Percentiles rank a stretch among this genome's conserved stretches.
phyloP scores from a whole-genome alignment of 805 yeast genomes.

The Ogataea philodendri region DNA sequence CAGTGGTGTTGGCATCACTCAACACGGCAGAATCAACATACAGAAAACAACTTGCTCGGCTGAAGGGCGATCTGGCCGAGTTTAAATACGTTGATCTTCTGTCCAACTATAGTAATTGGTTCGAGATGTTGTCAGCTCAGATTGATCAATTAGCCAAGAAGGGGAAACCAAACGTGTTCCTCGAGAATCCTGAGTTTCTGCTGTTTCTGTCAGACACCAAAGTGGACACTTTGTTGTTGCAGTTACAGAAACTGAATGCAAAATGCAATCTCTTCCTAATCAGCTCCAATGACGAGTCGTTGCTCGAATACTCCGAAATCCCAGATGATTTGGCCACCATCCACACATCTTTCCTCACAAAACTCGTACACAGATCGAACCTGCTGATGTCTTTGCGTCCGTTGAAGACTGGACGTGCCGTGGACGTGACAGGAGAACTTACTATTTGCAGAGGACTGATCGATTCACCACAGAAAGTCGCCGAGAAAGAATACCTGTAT shows the following conservation, averaged over 20 bases:
- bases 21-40: conserved; percentile 23
- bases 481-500: conserved; percentile 65
- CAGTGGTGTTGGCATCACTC: conserved; percentile 39
- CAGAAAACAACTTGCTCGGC: conserved; percentile 35
- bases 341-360: conserved; percentile 46
- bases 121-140: conserved; percentile 18
- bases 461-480: conserved; percentile 28
- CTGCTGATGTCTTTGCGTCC: conserved; percentile 61
- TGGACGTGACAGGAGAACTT: conserved; percentile 74
- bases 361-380: conserved; percentile 49
- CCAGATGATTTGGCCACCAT: conserved; percentile 30
- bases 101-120: conserved; percentile 33
- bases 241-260: conserved; percentile 20
- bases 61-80: conserved; percentile 37
- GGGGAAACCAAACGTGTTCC: conserved; percentile 24
- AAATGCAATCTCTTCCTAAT: conserved; percentile 27
- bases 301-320: conserved; percentile 22
- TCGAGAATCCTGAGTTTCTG: conserved; percentile 32
- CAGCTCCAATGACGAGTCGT: conserved; percentile 20
- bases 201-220: conserved; percentile 19
- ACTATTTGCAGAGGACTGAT: conserved; percentile 57
- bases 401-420: conserved; percentile 75
- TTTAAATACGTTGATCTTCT: conserved; percentile 43
- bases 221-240: conserved; percentile 16
- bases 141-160: conserved; percentile 22